phyloP scores from a whole-genome alignment of 2,329 filamentous ascomycete species.

The Penicillium concentricum region DNA sequence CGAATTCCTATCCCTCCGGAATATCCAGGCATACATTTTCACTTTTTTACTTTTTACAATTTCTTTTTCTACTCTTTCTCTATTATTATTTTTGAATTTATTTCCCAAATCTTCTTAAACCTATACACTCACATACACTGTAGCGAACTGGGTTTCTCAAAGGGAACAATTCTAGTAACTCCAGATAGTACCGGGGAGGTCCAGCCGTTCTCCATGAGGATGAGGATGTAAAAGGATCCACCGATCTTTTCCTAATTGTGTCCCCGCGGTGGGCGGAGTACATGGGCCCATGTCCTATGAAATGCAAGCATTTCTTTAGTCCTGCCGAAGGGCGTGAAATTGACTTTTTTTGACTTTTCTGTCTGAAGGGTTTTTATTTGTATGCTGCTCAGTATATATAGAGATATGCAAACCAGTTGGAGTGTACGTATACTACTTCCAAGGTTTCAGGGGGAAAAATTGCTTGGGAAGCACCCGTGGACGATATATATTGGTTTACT shows the following conservation, averaged over 20 bases:
- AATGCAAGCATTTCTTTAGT: slow-evolving; percentile 17
- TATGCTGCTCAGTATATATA: no score
- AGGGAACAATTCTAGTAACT: no score
- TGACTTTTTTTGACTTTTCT: slow-evolving; percentile 17
- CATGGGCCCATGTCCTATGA: slow-evolving; percentile 17
- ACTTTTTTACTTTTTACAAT: neutral
- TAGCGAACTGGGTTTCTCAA: no score
- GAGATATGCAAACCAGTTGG: no score
- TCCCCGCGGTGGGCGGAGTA: slow-evolving; percentile 28
- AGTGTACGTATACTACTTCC: neutral
- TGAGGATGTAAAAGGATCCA: slow-evolving; percentile 7
- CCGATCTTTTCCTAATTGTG: slow-evolving; percentile 28
- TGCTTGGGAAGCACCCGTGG: neutral
- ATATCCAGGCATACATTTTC: neutral
- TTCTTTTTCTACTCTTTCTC: no score
- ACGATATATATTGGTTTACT: neutral
- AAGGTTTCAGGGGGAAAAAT: neutral
- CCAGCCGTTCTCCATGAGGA: slow-evolving; percentile 1
- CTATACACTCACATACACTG: no score
- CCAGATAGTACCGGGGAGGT: neutral
- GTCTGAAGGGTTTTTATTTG: no score
- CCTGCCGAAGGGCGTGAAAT: slow-evolving; percentile 29
- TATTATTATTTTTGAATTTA: neutral
- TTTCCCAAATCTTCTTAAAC: neutral
- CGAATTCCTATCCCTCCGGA: neutral